Conservation (phyloP, 2,329 filamentous ascomycete genomes). For the Tympanopsis confertula region DNA sequence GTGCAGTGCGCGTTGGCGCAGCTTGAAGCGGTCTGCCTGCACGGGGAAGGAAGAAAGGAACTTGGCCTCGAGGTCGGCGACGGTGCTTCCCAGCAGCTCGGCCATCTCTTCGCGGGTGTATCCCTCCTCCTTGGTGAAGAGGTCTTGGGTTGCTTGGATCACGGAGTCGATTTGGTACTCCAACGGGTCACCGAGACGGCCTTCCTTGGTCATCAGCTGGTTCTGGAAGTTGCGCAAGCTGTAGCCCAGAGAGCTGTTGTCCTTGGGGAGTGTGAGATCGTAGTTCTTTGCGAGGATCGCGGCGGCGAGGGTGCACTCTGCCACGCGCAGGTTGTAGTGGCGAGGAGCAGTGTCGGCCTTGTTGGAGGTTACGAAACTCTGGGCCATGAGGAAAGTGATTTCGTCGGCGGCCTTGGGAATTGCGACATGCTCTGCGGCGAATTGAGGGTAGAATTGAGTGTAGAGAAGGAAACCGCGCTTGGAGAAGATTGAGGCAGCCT, state of each 20-base stretch:
- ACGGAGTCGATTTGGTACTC: conserved; percentile 1
- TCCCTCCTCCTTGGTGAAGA: background rate
- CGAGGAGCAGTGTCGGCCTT: conserved; percentile 1
- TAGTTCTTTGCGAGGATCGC: background rate
- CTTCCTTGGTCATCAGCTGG: background rate
- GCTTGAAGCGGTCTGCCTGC: background rate
- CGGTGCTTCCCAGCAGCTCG: background rate
- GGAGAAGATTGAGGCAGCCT: conserved; percentile 1
- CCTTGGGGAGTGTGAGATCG: background rate
- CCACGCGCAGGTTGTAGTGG: conserved; percentile 1
- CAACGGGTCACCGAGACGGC: background rate
- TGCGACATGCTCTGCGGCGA: background rate
- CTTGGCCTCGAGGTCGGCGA: conserved; percentile 1
- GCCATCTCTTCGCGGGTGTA: conserved; percentile 1
- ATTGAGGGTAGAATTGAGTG: background rate
- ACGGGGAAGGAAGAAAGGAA: conserved; percentile 1
- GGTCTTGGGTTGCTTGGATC: background rate
- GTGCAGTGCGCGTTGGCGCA: background rate
- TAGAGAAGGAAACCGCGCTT: background rate
- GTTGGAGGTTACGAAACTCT: conserved; percentile 1
- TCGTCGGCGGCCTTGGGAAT: background rate
- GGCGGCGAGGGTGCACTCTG: conserved; percentile 1
- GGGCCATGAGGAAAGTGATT: conserved; percentile 1
- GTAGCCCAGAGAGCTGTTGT: conserved; percentile 1
- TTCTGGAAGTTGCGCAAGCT: conserved; percentile 1